Evolutionary conservation across 345 rosid genomes (phyloP).

Genomic region (Hibiscus mutabilis): DNA sequence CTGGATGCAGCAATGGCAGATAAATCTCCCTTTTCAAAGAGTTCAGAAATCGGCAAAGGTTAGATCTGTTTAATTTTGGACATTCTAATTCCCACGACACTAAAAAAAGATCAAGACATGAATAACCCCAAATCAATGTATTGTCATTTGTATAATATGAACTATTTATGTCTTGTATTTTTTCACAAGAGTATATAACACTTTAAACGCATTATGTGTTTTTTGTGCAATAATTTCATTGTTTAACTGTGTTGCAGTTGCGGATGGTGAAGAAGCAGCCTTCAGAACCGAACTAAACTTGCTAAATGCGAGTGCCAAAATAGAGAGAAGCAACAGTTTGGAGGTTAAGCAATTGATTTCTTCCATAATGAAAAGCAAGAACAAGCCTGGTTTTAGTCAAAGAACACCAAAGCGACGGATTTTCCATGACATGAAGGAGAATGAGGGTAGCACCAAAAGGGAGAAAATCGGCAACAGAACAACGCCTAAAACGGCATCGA

Average conservation of each 20-base stretch:
- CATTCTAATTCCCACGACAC: not conserved
- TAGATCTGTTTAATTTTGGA: not conserved
- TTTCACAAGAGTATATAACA: too few relatives aligned
- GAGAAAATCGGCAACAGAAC: slow-evolving; percentile 11
- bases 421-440: slow-evolving; percentile 25
- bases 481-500: slow-evolving; percentile 11
- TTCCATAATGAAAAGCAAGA: slow-evolving; percentile 9
- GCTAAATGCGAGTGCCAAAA: not conserved
- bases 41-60: slow-evolving; percentile 11
- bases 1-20: not conserved
- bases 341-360: slow-evolving; percentile 8
- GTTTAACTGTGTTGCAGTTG: not conserved
- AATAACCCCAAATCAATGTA: too few relatives aligned
- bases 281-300: not conserved
- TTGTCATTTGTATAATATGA: too few relatives aligned
- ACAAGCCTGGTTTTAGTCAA: slow-evolving; percentile 6
- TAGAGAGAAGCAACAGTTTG: not conserved
- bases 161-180: too few relatives aligned
- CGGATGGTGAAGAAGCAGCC: not conserved
- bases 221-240: not conserved
- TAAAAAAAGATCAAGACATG: too few relatives aligned
- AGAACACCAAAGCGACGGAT: slow-evolving; percentile 12
- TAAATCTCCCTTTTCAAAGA: not conserved
- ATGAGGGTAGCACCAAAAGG: slow-evolving; percentile 12
- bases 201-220: too few relatives aligned